phyloP scores from a whole-genome alignment of 768 basidiomycete genomes.

The Pleurotus tuber-regium region DNA sequence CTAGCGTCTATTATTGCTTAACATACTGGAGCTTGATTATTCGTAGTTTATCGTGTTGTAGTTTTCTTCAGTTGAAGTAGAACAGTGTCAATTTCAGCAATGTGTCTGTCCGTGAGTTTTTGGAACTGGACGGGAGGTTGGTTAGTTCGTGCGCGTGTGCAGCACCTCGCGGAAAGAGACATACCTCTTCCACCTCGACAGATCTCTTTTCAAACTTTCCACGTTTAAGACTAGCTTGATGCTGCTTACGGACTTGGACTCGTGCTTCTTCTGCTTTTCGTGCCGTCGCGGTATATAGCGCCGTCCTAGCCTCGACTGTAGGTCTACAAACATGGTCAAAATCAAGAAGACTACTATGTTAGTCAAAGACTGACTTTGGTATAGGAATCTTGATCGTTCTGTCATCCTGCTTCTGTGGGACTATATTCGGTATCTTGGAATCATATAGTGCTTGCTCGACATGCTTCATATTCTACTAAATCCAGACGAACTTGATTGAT shows the following conservation, averaged over 20 bases:
- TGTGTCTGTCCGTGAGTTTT: constrained; percentile 60
- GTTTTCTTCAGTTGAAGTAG: constrained; percentile 62
- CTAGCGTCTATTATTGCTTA: no score
- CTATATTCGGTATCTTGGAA: constrained; percentile 69
- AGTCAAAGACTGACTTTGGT: constrained; percentile 56
- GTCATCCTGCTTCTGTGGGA: constrained; percentile 67
- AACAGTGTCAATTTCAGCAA: constrained; percentile 66
- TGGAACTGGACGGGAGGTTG: constrained; percentile 54
- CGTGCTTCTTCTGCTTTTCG: constrained; percentile 75
- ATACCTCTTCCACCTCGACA: constrained; percentile 66
- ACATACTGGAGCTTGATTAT: no score
- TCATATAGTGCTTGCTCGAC: constrained; percentile 75
- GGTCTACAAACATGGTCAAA: constrained; percentile 43
- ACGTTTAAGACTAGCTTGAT: constrained; percentile 62
- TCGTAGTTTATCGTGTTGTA: no score
- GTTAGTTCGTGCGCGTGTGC: background rate
- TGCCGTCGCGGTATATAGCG: constrained; percentile 51
- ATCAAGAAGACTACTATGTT: background rate
- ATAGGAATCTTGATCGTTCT: constrained; percentile 79
- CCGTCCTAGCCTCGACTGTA: constrained; percentile 68
- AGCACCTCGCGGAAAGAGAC: constrained; percentile 13
- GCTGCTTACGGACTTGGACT: constrained; percentile 71
- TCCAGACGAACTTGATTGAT: background rate
- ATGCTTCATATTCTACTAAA: constrained; percentile 67
- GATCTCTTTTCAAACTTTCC: constrained; percentile 70